These are phyloP conservation scores for Saturnispora galanensis DNA, from an alignment of 805 yeast genomes.

Conservation along the genomic window DNA sequence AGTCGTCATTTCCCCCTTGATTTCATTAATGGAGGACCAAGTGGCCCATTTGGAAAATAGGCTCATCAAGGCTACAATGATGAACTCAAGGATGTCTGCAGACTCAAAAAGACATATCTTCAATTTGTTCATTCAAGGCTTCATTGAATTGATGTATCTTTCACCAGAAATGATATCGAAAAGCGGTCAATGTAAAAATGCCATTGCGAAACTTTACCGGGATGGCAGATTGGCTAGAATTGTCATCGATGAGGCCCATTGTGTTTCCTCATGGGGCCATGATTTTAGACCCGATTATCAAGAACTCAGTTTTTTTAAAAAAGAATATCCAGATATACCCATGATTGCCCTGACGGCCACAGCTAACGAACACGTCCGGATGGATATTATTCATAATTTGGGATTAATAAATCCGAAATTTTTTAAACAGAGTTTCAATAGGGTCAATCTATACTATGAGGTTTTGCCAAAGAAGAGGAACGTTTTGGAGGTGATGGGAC, in stretches of 20 bases:
- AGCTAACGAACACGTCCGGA: slow-evolving; percentile 80
- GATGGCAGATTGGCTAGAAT: slow-evolving; percentile 62
- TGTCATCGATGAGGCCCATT: slow-evolving; percentile 96
- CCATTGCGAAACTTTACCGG: slow-evolving; percentile 47
- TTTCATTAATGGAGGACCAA: slow-evolving; percentile 96
- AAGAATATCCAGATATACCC: slow-evolving; percentile 69
- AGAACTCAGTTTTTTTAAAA: slow-evolving; percentile 62
- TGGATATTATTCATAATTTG: slow-evolving; percentile 77
- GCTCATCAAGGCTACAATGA: slow-evolving; percentile 76
- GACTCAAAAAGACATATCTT: slow-evolving; percentile 56
- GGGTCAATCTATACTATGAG: slow-evolving; percentile 76
- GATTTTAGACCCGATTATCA: slow-evolving; percentile 96
- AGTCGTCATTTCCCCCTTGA: slow-evolving; percentile 85
- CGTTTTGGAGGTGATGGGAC: slow-evolving; percentile 47
- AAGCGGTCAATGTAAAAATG: slow-evolving; percentile 55
- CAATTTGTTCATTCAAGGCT: slow-evolving; percentile 52
- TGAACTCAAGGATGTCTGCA: slow-evolving; percentile 63
- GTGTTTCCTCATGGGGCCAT: slow-evolving; percentile 98
- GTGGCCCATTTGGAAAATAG: slow-evolving; percentile 65
- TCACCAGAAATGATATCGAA: slow-evolving; percentile 93
- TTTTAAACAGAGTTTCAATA: slow-evolving; percentile 83
- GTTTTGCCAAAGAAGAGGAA: slow-evolving; percentile 56
- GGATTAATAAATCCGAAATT: slow-evolving; percentile 51
- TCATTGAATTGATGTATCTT: slow-evolving; percentile 66
- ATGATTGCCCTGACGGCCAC: slow-evolving; percentile 96